These are phyloP conservation scores for Backusella sp. DNA, from an alignment of 192 early-diverging fungal genomes.

Conservation along the genomic window DNA sequence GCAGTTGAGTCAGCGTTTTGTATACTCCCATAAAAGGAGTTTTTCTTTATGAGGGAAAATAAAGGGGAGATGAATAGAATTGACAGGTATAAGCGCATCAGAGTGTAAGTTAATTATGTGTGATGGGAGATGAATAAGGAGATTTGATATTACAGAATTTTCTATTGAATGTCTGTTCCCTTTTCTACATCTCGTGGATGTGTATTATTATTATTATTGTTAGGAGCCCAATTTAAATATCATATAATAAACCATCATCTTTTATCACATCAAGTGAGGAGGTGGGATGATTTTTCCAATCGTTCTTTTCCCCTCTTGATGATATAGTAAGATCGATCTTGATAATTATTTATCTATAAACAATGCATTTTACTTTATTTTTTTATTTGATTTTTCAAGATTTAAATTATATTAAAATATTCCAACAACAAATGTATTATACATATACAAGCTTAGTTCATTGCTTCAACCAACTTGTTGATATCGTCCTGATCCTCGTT, in stretches of 20 bases:
- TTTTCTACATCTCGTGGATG: constrained; percentile 2
- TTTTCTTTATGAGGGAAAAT: constrained; percentile 4
- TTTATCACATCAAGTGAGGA: not conserved
- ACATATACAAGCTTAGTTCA: constrained; percentile 15
- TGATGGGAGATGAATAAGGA: not conserved
- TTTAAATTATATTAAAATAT: not conserved
- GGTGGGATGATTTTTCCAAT: not conserved
- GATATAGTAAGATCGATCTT: not conserved
- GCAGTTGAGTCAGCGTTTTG: not conserved
- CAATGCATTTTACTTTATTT: not conserved
- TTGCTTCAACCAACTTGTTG: constrained; percentile 21
- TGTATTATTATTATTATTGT: not conserved
- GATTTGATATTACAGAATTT: constrained; percentile 7
- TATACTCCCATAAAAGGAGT: not conserved
- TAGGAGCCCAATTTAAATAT: constrained; percentile 2
- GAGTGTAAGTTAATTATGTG: not conserved
- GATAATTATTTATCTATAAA: not conserved
- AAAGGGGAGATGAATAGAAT: not conserved
- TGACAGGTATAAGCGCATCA: not conserved
- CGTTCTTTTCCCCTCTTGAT: not conserved
- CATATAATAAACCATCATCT: not conserved
- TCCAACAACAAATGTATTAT: not conserved
- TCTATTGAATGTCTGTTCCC: constrained; percentile 7
- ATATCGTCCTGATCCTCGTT: constrained; percentile 15
- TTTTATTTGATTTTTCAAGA: not conserved